These are phyloP conservation scores for Acanthamoeba lenticulata DNA, from an alignment of 208 protist genomes.

Conservation along the genomic window DNA sequence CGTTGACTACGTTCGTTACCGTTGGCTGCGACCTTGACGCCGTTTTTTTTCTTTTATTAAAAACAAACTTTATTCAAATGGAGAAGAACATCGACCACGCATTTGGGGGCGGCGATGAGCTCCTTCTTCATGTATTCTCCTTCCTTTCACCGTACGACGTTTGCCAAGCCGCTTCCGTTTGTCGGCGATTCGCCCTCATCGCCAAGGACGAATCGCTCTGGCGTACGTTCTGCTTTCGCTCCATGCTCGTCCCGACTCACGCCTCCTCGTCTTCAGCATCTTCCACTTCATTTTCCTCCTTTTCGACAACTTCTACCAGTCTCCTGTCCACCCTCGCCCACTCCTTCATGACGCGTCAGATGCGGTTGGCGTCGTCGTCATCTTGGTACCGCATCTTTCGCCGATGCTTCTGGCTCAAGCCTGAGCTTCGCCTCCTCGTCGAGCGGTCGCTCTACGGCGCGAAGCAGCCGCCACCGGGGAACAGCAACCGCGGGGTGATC, in stretches of 20 bases:
- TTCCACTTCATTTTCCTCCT: neutral
- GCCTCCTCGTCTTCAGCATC: neutral
- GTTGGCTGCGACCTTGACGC: neutral
- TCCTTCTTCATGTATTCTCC: slow-evolving; percentile 5
- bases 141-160: neutral
- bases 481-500: too few species aligned
- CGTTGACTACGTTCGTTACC: slow-evolving; percentile 19
- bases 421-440: neutral
- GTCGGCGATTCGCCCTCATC: neutral
- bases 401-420: neutral
- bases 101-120: neutral
- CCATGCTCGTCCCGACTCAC: neutral
- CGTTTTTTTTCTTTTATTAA: neutral
- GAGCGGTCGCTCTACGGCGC: neutral
- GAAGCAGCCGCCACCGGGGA: too few species aligned
- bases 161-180: neutral
- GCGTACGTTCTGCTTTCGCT: neutral
- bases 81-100: neutral
- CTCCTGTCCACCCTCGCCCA: neutral
- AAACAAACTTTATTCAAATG: neutral
- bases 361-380: neutral
- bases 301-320: neutral
- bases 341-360: neutral
- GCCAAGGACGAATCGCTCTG: neutral
- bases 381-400: neutral